These are phyloP conservation scores for Talaromyces sp. DNA, from an alignment of 2,329 filamentous ascomycete species.

Conservation along the genomic window DNA sequence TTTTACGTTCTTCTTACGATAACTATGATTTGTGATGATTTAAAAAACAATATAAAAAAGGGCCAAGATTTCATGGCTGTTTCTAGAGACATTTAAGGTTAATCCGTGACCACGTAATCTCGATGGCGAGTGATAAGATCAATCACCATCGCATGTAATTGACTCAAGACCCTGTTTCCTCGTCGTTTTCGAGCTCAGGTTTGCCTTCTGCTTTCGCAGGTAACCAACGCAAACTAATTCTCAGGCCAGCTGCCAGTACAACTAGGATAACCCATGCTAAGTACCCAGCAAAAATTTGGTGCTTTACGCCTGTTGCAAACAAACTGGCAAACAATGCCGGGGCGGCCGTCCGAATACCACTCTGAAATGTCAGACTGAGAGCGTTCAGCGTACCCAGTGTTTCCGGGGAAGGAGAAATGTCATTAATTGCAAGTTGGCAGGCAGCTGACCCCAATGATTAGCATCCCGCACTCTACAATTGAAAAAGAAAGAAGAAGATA, in stretches of 20 bases:
- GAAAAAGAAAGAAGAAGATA: neutral
- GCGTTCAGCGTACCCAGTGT: conserved; percentile 68
- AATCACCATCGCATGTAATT: neutral
- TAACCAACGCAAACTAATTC: conserved; percentile 18
- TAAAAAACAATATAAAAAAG: neutral
- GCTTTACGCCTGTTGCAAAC: conserved; percentile 60
- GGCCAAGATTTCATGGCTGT: neutral
- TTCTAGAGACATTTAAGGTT: neutral
- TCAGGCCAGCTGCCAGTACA: conserved; percentile 28
- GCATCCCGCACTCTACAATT: neutral
- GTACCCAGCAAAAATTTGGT: conserved; percentile 59
- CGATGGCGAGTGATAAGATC: neutral
- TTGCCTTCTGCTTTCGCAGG: conserved; percentile 9
- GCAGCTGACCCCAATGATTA: conserved; percentile 37
- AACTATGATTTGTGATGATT: neutral
- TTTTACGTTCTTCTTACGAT: neutral
- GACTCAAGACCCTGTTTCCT: neutral
- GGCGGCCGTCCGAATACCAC: conserved; percentile 58
- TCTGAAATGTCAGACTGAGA: conserved; percentile 55
- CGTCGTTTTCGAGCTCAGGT: neutral
- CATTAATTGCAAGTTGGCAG: conserved; percentile 68
- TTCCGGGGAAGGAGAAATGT: conserved; percentile 59
- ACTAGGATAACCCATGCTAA: conserved; percentile 58
- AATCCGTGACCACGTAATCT: neutral
- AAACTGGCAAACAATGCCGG: conserved; percentile 62